A percentile compares a stretch with the other conserved stretches of the same genome.
Conservation (phyloP, 2,329 filamentous ascomycete species). For the Neoarthrinium moseri region DNA sequence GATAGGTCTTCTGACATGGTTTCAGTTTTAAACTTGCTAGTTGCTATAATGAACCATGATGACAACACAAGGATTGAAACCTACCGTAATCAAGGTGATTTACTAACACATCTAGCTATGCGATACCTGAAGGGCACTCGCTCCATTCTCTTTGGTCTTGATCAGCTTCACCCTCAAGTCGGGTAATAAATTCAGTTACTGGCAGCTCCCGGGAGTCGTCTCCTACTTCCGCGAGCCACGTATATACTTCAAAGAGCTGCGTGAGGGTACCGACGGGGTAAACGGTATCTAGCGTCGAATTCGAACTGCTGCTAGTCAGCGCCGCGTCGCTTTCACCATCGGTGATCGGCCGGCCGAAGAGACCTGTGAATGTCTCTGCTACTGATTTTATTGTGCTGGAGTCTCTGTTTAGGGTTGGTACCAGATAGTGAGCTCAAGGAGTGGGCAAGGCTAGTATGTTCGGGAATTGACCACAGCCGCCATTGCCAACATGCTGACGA, state of each 20-base stretch:
- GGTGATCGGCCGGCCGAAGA: slow-evolving; percentile 19
- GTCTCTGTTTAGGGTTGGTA: background rate
- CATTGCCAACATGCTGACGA: no score
- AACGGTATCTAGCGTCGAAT: slow-evolving; percentile 19
- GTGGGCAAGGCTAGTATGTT: slow-evolving; percentile 5
- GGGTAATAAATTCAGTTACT: slow-evolving; percentile 27
- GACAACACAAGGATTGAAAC: no score
- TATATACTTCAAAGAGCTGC: slow-evolving; percentile 31
- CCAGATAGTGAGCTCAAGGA: slow-evolving; percentile 4
- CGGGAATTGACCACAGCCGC: no score
- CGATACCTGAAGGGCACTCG: no score
- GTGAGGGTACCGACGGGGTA: slow-evolving; percentile 28
- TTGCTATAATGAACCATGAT: no score
- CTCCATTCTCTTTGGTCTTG: background rate
- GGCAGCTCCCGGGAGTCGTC: slow-evolving; percentile 23
- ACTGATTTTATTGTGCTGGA: background rate
- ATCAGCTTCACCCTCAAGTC: slow-evolving; percentile 16
- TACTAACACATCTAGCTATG: no score
- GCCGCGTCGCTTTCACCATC: slow-evolving; percentile 17
- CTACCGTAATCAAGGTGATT: no score
- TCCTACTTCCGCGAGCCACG: slow-evolving; percentile 29
- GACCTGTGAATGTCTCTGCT: slow-evolving; percentile 12
- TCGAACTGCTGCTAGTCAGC: background rate
- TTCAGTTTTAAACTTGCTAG: no score
- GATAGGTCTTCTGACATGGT: no score